These are phyloP conservation scores for Cenococcum geophilum DNA, from an alignment of 495 filamentous ascomycete species.

Conservation along the genomic window DNA sequence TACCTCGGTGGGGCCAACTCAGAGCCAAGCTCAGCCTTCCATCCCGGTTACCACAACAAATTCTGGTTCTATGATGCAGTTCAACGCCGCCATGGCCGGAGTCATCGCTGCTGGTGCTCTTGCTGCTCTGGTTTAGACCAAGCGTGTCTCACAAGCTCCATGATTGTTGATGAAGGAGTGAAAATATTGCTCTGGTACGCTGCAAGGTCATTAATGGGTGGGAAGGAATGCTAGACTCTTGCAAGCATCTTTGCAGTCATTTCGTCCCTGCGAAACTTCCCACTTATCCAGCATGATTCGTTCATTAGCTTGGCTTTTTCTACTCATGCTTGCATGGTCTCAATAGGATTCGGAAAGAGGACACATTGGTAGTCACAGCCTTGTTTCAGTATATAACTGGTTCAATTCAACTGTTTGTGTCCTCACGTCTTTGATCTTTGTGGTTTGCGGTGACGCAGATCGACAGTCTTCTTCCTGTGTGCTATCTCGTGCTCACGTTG, in stretches of 20 bases:
- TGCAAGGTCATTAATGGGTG: background rate
- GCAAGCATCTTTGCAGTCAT: background rate
- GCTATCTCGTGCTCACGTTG: background rate
- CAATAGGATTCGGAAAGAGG: background rate
- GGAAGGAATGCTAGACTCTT: background rate
- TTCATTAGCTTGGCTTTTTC: background rate
- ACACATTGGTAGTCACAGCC: slow-evolving; percentile 4
- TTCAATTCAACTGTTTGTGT: slow-evolving; percentile 5
- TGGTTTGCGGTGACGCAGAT: background rate
- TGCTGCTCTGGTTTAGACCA: background rate
- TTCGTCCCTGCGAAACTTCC: background rate
- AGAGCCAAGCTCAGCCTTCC: background rate
- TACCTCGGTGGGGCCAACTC: too few relatives aligned
- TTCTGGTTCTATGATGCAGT: background rate
- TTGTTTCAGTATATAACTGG: slow-evolving; percentile 2
- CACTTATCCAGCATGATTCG: background rate
- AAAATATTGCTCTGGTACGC: background rate
- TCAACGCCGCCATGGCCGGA: background rate
- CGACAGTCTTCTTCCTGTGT: background rate
- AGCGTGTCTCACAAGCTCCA: too few relatives aligned
- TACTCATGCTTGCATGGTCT: background rate
- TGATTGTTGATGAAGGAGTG: background rate
- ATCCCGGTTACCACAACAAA: background rate
- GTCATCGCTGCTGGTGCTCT: background rate
- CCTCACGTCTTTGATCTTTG: background rate